Base-by-base conservation (phyloP, 768 basidiomycete genomes). In the Mycena vitilis region DNA sequence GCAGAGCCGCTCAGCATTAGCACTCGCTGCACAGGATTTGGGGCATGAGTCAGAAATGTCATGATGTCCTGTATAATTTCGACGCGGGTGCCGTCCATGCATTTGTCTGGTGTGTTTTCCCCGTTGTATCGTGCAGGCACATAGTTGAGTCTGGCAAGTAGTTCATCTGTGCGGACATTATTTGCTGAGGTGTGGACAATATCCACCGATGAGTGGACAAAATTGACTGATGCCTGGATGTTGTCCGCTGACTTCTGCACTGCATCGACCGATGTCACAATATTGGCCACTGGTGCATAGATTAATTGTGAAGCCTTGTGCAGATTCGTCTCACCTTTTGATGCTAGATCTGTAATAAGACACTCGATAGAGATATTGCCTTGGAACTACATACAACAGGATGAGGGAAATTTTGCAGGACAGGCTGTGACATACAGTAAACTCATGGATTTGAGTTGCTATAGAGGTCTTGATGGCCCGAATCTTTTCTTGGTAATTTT, bases 401-500 rank as follows among this genome's bases (percentile, higher is more conserved):
- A 58, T 34, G 23, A 37, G 2, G 38, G 49, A 23, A 12, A 49
- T 6, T 34, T 34, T n/a, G 45, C 34, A 60, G n/a, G 58, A n/a
- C 48, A 44, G 30, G 23, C 58, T 60, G 2, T 30, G 30, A 30
- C 30, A 5, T 22, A 60, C 58, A 18, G 47, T 60, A 34, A 60
- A 60, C 36, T 45, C 45, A 37, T 60, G 58, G 34, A 60, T 48
- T 30, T 49, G 48, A 49, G 59, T 49, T 51, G 37, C n/a, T 49
- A 60, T 51, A 36, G 59, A 60, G 37, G 30, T 47, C 36, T 60
- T 60, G 59, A 60, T 60, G 37, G 38, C 45, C 59, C 36, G 34
- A n/a, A 60, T 60, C n/a, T 60, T 47, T 25, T 49, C 49, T 37
- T 60, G 34, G 49, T 60, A 60, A 36, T 60, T 49, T 47, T 60